These are phyloP conservation scores for Ceratocystis cubensis DNA, from an alignment of 2,329 filamentous ascomycete species.

Conservation along the genomic window DNA sequence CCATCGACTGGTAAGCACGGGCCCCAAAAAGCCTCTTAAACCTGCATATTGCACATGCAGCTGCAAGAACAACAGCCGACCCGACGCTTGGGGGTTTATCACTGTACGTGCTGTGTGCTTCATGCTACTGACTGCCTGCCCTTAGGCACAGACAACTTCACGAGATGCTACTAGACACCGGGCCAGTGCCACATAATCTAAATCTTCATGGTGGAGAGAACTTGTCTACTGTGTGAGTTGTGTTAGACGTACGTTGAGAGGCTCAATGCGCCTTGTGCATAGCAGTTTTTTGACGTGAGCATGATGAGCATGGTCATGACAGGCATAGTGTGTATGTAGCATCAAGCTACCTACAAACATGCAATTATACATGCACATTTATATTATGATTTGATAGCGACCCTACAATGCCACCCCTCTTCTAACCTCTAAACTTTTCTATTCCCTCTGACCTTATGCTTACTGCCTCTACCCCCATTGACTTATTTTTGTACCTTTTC, in stretches of 20 bases:
- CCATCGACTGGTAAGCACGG: conserved; percentile 1
- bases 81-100: conserved; percentile 5
- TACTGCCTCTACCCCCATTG: background rate
- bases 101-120: background rate
- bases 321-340: background rate
- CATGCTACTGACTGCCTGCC: background rate
- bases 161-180: background rate
- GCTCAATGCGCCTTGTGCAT: conserved; percentile 4
- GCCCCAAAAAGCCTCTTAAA: conserved; percentile 5
- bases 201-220: background rate
- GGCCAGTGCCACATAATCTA: background rate
- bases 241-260: background rate
- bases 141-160: background rate
- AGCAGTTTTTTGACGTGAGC: conserved; percentile 6
- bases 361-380: background rate
- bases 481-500: background rate
- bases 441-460: background rate
- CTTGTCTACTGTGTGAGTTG: background rate
- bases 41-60: conserved; percentile 2
- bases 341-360: background rate
- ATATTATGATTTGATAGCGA: background rate
- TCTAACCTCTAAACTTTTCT: background rate
- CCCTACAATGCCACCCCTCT: background rate
- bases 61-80: conserved; percentile 7
- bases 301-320: background rate